phyloP scores from a whole-genome alignment of 2,329 filamentous ascomycete genomes.

The Claviceps pazoutovae region DNA sequence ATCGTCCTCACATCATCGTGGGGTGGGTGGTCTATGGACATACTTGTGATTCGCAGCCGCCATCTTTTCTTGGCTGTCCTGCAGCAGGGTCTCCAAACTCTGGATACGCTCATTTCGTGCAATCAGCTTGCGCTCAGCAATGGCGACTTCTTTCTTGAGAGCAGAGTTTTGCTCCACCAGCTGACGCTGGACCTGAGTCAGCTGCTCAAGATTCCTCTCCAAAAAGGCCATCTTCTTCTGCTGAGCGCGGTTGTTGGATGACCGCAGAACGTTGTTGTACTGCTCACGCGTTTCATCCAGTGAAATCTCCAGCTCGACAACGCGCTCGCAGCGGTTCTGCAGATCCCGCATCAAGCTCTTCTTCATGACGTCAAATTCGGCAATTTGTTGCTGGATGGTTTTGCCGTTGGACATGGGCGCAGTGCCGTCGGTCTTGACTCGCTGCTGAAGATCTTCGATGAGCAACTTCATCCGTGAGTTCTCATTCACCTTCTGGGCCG shows the following conservation, averaged over 20 bases:
- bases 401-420: slow-evolving; percentile 65
- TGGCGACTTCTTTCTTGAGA: slow-evolving; percentile 97
- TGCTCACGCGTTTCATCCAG: slow-evolving; percentile 95
- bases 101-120: slow-evolving; percentile 94
- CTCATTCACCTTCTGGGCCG: slow-evolving; percentile 66
- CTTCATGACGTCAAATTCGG: slow-evolving; percentile 99
- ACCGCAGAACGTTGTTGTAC: slow-evolving; percentile 95
- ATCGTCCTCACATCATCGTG: not conserved
- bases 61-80: slow-evolving; percentile 97
- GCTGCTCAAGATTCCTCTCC: slow-evolving; percentile 92
- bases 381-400: slow-evolving; percentile 92
- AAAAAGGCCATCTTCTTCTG: slow-evolving; percentile 99
- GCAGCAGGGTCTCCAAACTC: slow-evolving; percentile 78
- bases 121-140: slow-evolving; percentile 92
- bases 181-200: slow-evolving; percentile 93
- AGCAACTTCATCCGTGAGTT: slow-evolving; percentile 67
- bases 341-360: slow-evolving; percentile 98
- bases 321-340: slow-evolving; percentile 94
- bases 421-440: slow-evolving; percentile 45
- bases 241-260: slow-evolving; percentile 94
- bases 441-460: slow-evolving; percentile 65
- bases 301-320: slow-evolving; percentile 95
- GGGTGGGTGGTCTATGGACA: slow-evolving; percentile 18
- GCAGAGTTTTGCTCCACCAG: slow-evolving; percentile 95
- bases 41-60: slow-evolving; percentile 96